phyloP scores from a whole-genome alignment of 495 filamentous ascomycete species.

The Xylaria acuta region DNA sequence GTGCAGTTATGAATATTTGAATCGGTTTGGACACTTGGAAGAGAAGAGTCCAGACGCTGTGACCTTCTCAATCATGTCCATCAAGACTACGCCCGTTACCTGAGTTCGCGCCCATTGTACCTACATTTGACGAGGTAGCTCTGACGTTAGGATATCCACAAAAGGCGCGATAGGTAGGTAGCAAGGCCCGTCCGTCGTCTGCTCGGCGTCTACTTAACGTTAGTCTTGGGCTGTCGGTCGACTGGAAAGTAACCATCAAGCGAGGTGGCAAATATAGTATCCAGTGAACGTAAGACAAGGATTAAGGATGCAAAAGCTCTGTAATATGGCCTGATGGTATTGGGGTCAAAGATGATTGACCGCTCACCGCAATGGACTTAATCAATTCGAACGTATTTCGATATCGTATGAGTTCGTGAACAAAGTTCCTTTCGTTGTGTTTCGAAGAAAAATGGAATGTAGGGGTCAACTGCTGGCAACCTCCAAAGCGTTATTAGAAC shows the following conservation, averaged over 20 bases:
- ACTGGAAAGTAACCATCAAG: constrained; percentile 15
- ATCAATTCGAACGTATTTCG: background rate
- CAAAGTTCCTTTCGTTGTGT: background rate
- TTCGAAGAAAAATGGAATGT: background rate
- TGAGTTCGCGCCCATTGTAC: background rate
- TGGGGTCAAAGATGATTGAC: background rate
- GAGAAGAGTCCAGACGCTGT: background rate
- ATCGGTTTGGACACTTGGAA: background rate
- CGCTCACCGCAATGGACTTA: constrained; percentile 1
- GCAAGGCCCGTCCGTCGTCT: background rate
- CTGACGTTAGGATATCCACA: background rate
- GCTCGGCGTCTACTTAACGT: background rate
- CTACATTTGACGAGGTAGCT: background rate
- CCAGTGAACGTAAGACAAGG: background rate
- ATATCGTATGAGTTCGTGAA: background rate
- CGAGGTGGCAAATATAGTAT: constrained; percentile 12
- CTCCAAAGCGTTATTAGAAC: background rate
- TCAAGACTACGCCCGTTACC: background rate
- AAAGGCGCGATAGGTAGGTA: background rate
- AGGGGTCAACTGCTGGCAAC: background rate
- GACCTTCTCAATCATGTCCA: background rate
- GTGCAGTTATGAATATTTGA: constrained; percentile 2
- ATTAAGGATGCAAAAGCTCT: constrained; percentile 7
- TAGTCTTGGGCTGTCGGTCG: background rate
- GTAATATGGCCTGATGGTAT: constrained; percentile 7